Evolutionary conservation across 225 moss, liverwort and hornwort genomes (phyloP), one percentile per base, ranked within the genome.

Genomic region (Thuidium tamariscinum): DNA sequence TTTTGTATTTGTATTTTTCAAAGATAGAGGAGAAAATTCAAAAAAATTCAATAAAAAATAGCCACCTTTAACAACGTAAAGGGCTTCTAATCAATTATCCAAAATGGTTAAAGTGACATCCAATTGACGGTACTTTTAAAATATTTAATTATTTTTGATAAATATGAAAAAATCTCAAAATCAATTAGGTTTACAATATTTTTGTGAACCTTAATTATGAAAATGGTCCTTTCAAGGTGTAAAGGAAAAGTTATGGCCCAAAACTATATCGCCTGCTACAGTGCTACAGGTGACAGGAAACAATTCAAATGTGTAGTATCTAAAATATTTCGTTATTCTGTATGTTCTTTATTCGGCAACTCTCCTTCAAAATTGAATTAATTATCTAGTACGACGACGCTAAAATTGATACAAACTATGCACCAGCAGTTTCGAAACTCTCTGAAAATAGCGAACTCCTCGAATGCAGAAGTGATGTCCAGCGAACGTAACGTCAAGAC

Each of bases 181-280:
- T n/a, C 15, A 8, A 2, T 8, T 4, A 7, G 32, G 0, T 15
- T 2, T 16, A 62, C 2, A 62, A 36, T n/a, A n/a, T n/a, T 2
- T 21, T 18, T 3, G 37, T 66, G n/a, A n/a, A 2, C 21, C 37
- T 37, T 66, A 36, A 37, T 11, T 67, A 37, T 12, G 12, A 67
- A 67, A 36, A 67, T 22, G 19, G 11, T 12, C 22, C 37, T 67
- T 68, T 39, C 7, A 4, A 68, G 22, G 2, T 7, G 0, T 13
- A 39, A 39, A 23, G n/a, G 7, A 3, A 39, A 39, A 68, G 2
- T 7, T 39, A 36, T 39, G 68, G 7, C 23, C 4, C 7, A 68
- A 66, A 68, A 23, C 13, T 2, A 64, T n/a, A 64, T 19, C 0
- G 2, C 18, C 1, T n/a, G n/a, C n/a, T n/a, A n/a, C n/a, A n/a